phyloP scores from a whole-genome alignment of 192 early-diverging fungal species.

The Gamsiella multidivaricata region DNA sequence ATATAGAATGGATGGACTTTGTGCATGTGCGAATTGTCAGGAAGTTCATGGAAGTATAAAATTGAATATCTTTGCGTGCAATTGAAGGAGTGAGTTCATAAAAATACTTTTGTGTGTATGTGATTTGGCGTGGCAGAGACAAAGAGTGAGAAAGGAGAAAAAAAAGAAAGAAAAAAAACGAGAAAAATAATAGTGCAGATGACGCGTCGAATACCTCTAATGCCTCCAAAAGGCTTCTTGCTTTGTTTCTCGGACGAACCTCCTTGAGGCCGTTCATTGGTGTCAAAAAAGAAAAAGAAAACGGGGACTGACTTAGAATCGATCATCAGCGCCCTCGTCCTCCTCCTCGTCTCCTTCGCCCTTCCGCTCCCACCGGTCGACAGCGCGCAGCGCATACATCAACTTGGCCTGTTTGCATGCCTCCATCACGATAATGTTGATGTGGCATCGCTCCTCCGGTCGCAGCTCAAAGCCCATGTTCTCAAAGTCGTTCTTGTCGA shows the following conservation, averaged over 20 bases:
- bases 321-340: slow-evolving; percentile 47
- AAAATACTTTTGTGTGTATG: neutral
- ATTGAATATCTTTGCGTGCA: too few relatives aligned
- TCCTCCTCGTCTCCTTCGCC: slow-evolving; percentile 30
- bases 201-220: neutral
- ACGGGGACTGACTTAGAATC: slow-evolving; percentile 25
- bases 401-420: slow-evolving; percentile 67
- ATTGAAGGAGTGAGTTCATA: neutral
- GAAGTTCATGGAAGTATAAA: too few relatives aligned
- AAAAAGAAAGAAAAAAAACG: neutral
- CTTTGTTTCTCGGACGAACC: too few relatives aligned
- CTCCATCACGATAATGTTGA: slow-evolving; percentile 63
- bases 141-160: neutral
- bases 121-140: neutral
- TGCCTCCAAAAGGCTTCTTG: neutral
- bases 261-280: too few relatives aligned
- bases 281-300: neutral
- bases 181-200: slow-evolving; percentile 6
- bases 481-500: slow-evolving; percentile 61
- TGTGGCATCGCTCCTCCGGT: slow-evolving; percentile 69
- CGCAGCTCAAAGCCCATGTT: slow-evolving; percentile 64
- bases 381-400: slow-evolving; percentile 61
- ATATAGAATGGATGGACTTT: too few relatives aligned
- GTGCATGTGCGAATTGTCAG: too few relatives aligned
- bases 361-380: slow-evolving; percentile 44